These are phyloP conservation scores for Russula foetens DNA, from an alignment of 768 basidiomycete genomes.

Conservation along the genomic window DNA sequence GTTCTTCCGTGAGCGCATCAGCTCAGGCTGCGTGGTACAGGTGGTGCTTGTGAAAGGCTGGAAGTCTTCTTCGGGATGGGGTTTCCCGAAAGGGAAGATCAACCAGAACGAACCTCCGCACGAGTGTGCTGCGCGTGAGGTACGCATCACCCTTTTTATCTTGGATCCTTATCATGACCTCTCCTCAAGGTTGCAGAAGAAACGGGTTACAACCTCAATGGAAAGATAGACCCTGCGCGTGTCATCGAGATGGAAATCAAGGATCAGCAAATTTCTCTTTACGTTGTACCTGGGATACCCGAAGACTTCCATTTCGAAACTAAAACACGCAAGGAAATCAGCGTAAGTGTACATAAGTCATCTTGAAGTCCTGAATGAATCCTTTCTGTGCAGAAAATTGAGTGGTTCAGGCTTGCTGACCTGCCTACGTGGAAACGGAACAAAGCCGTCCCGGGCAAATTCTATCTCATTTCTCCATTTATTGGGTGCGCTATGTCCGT, in stretches of 20 bases:
- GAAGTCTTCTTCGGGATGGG: slow-evolving; percentile 96
- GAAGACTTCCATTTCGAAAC: slow-evolving; percentile 89
- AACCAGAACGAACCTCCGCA: slow-evolving; percentile 84
- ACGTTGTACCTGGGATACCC: slow-evolving; percentile 79
- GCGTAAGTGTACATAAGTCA: slow-evolving; percentile 44
- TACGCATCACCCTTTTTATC: slow-evolving; percentile 29
- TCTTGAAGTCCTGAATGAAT: slow-evolving; percentile 7
- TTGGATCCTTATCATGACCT: not conserved
- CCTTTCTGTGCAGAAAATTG: slow-evolving; percentile 65
- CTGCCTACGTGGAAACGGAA: slow-evolving; percentile 89
- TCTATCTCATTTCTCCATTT: slow-evolving; percentile 94
- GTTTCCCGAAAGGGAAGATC: slow-evolving; percentile 99
- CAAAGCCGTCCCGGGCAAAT: slow-evolving; percentile 63
- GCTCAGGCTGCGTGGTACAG: slow-evolving; percentile 34
- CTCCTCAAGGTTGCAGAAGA: slow-evolving; percentile 81
- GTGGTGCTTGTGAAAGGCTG: slow-evolving; percentile 97
- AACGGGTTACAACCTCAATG: slow-evolving; percentile 85
- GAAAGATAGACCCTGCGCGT: slow-evolving; percentile 54
- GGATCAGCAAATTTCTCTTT: slow-evolving; percentile 87
- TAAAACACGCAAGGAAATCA: slow-evolving; percentile 95
- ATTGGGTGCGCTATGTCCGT: slow-evolving; percentile 46
- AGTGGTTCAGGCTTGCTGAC: slow-evolving; percentile 88
- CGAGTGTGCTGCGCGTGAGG: slow-evolving; percentile 88
- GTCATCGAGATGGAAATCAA: slow-evolving; percentile 81
- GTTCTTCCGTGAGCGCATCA: slow-evolving; percentile 10